phyloP scores from a whole-genome alignment of 352 stramenopile genomes.

The Phytopythium mirpurense region DNA sequence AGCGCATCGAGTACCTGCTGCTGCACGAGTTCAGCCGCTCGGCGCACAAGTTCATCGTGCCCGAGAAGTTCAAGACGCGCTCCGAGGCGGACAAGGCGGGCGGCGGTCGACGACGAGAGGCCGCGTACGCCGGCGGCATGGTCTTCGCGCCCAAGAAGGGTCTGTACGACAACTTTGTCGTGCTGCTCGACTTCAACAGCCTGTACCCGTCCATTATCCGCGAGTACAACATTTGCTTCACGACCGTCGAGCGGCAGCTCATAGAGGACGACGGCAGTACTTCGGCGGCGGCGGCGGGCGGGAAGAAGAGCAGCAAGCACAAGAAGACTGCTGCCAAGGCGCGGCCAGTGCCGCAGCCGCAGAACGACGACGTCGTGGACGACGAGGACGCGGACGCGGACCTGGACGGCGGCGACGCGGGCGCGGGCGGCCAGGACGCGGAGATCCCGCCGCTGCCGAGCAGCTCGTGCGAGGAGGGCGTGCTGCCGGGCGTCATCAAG shows the following conservation, averaged over 20 bases:
- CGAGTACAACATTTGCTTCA: constrained; percentile 24
- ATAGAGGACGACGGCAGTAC: constrained; percentile 39
- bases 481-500: constrained; percentile 97
- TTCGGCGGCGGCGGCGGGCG: no score
- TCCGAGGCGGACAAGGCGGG: constrained; percentile 53
- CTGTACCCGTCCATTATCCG: constrained; percentile 99
- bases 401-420: constrained; percentile 53
- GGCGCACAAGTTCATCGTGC: constrained; percentile 97
- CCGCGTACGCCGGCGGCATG: constrained; percentile 98
- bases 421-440: constrained; percentile 57
- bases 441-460: constrained; percentile 83
- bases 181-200: constrained; percentile 99
- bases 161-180: constrained; percentile 99
- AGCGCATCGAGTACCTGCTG: constrained; percentile 99
- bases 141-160: constrained; percentile 99
- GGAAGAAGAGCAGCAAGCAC: constrained; percentile 57
- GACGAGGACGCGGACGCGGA: constrained; percentile 80
- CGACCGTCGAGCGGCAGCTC: constrained; percentile 22
- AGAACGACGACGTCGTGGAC: constrained; percentile 71
- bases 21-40: constrained; percentile 96
- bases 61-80: constrained; percentile 90
- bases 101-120: constrained; percentile 60
- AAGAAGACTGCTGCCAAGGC: constrained; percentile 39
- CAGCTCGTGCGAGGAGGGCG: constrained; percentile 73
- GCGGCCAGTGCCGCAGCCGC: constrained; percentile 39